These are phyloP conservation scores for Trichoderma afroharzianum DNA, from an alignment of 2,329 filamentous ascomycete genomes.

Conservation along the genomic window DNA sequence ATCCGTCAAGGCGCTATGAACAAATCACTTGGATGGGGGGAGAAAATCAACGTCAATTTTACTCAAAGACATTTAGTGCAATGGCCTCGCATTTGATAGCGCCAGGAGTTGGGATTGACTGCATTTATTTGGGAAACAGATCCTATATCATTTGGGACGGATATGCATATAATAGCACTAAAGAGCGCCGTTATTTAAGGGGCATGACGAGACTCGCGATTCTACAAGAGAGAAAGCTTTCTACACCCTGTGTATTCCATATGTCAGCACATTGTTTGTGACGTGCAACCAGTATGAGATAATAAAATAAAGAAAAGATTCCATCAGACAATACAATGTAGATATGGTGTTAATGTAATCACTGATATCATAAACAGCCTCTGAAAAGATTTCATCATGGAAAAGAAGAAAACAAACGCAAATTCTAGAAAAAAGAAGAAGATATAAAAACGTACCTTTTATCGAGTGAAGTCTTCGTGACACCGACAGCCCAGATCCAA, in stretches of 20 bases:
- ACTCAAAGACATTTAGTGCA: neutral
- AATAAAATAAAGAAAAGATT: neutral
- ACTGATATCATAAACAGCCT: constrained; percentile 47
- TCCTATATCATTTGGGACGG: neutral
- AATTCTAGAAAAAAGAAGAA: neutral
- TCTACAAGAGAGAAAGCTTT: neutral
- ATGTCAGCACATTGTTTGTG: neutral
- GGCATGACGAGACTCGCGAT: neutral
- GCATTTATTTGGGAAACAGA: neutral
- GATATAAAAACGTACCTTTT: constrained; percentile 25
- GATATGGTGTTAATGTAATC: constrained; percentile 30
- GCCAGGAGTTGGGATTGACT: constrained; percentile 5
- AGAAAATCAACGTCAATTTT: neutral
- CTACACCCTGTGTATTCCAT: neutral
- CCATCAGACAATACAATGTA: constrained; percentile 18
- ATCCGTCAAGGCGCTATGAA: constrained; percentile 53
- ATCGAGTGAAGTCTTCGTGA: neutral
- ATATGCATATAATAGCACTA: neutral
- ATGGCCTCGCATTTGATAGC: constrained; percentile 4
- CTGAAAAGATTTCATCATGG: constrained; percentile 42
- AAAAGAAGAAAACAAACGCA: constrained; percentile 12
- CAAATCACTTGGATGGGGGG: constrained; percentile 27
- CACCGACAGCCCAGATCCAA: neutral
- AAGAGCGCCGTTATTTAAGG: neutral
- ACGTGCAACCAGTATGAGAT: neutral